Conservation (phyloP, 257 asterid species). For the Nicotiana otophora region DNA sequence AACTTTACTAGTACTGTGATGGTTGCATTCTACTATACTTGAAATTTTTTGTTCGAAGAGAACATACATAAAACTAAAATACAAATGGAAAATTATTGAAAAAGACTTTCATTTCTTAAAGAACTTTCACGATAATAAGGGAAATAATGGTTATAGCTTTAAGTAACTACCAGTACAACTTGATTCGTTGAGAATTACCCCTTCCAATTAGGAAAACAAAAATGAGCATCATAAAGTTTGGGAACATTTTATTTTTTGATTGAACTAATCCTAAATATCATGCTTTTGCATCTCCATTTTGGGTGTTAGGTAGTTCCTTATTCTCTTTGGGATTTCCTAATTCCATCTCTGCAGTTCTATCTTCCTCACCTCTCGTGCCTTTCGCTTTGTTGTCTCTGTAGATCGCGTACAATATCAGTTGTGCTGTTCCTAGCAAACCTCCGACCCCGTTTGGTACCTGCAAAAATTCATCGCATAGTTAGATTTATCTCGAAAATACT, state of each 20-base stretch:
- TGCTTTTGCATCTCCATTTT: not conserved
- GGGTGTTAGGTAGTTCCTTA: conserved; percentile 8
- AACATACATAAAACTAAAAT: not conserved
- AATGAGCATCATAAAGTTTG: not conserved
- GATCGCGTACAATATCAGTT: conserved; percentile 50
- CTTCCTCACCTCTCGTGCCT: conserved; percentile 12
- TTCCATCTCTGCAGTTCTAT: conserved; percentile 40
- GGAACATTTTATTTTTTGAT: not conserved
- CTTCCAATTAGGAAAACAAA: not conserved
- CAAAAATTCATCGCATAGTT: conserved; percentile 14
- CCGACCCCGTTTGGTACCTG: conserved; percentile 85
- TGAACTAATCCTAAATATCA: not conserved
- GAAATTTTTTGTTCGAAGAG: no score
- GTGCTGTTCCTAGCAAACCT: conserved; percentile 55
- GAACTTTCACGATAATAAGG: not conserved
- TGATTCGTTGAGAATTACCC: not conserved
- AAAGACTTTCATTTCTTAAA: not conserved
- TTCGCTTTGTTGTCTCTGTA: conserved; percentile 41
- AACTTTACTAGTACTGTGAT: no score
- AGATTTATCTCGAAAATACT: not conserved
- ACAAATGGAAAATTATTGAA: not conserved
- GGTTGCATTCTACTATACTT: no score
- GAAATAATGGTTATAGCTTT: no score
- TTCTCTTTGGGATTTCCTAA: conserved; percentile 7
- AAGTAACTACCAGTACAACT: not conserved